Evolutionary conservation across 2,329 filamentous ascomycete genomes (phyloP), one percentile per base, ranked within the genome.

Genomic region (Trichophaea hybrida): DNA sequence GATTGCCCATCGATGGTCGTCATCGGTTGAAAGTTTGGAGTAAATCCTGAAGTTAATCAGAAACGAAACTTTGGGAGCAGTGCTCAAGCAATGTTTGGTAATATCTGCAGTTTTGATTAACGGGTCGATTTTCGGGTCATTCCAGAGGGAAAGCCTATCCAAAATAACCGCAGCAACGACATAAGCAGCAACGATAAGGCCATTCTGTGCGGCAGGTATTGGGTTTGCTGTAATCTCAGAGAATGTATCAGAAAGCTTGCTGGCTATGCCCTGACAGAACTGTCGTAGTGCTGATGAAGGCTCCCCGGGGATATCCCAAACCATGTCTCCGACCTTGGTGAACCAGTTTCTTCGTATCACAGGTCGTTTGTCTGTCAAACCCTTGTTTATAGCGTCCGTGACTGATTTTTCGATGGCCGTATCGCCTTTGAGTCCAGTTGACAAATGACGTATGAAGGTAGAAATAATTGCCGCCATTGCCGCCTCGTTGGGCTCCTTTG

Each of bases 401-500:
- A 85, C 77, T 4, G 81, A 71, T 66, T 85, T 85, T 38, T 82
- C 77, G 1, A 77, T 72, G 31, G 76, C 79, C 33, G 80, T 76
- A n/a, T 46, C 38, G 5, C 24, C 53, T n/a, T 77, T 72, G 13
- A 96, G 70, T 40, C 85, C 75, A 68, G 79, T 80, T 8, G 75
- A 73, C 37, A 85, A 74, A 67, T 86, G 85, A 61, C 79, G 79
- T 57, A 81, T 78, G 58, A 97, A 76, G 4, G 86, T 80, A 37
- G 78, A 77, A 5, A 89, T 82, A 71, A 95, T 88, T 7, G 86
- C 83, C 46, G 80, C 78, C 32, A 95, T 75, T 46, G 90, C 90
- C 38, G 78, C 75, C 71, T 98, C 93, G 68, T 94, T 97, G 6
- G 89, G 83, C 73, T 98, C 93, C 69, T 96, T 95, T 5, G 79